Evolutionary conservation across 2,329 filamentous ascomycete species (phyloP).

Genomic region (Cadophora gregata): DNA sequence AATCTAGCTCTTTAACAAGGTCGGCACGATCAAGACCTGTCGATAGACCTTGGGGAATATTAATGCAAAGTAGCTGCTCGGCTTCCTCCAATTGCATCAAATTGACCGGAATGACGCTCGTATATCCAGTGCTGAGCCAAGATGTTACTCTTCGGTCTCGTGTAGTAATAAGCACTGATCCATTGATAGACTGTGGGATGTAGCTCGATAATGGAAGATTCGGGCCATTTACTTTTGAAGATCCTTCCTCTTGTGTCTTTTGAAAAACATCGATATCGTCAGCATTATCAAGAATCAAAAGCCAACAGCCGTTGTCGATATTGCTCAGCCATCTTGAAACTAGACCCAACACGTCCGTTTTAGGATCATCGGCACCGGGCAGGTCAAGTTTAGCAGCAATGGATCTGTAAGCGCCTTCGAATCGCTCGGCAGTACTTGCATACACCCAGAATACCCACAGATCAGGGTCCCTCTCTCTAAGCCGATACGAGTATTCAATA

Average conservation of each 20-base stretch:
- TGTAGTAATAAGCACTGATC: constrained; percentile 48
- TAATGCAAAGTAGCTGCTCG: constrained; percentile 39
- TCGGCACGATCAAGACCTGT: constrained; percentile 25
- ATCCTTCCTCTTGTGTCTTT: constrained; percentile 8
- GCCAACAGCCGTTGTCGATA: constrained; percentile 45
- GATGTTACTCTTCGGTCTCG: constrained; percentile 44
- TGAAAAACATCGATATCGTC: constrained; percentile 46
- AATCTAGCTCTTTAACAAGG: constrained; percentile 45
- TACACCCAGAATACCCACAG: constrained; percentile 54
- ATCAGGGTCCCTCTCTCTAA: constrained; percentile 43
- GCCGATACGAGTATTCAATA: constrained; percentile 49
- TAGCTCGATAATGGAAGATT: constrained; percentile 44
- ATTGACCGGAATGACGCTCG: constrained; percentile 42
- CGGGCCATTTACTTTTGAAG: too few relatives aligned
- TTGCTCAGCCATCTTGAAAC: constrained; percentile 27
- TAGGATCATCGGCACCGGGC: constrained; percentile 23
- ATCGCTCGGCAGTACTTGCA: constrained; percentile 46
- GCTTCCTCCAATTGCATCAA: constrained; percentile 44
- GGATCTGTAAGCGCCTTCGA: constrained; percentile 44
- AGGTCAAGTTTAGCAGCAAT: constrained; percentile 38
- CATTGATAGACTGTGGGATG: constrained; percentile 45
- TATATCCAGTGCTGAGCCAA: constrained; percentile 37
- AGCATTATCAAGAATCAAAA: constrained; percentile 50
- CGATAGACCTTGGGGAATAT: constrained; percentile 21
- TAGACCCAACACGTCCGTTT: constrained; percentile 27